Evolutionary conservation across 2,329 filamentous ascomycete species (phyloP).

Genomic region (Fusarium liriodendri): DNA sequence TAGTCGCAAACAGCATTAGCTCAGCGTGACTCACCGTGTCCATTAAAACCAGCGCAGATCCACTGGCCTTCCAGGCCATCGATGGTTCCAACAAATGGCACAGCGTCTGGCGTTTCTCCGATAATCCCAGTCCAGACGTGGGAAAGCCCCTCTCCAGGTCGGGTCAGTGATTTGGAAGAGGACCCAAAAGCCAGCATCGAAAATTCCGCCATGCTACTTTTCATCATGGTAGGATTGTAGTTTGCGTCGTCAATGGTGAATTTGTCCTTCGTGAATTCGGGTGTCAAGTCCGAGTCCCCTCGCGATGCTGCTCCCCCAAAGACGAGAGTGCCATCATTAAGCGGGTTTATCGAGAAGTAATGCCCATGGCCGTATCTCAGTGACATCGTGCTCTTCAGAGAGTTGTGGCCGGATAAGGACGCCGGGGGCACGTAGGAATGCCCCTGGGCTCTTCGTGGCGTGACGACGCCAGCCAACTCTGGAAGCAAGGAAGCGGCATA

Average conservation of each 20-base stretch:
- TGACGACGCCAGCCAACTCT: neutral
- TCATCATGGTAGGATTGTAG: neutral
- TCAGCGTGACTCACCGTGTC: neutral
- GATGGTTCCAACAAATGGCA: constrained; percentile 58
- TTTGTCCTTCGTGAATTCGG: neutral
- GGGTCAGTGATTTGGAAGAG: neutral
- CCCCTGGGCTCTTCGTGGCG: neutral
- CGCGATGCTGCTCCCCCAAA: neutral
- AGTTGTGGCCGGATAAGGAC: constrained; percentile 48
- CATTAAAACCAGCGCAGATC: constrained; percentile 61
- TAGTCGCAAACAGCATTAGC: neutral
- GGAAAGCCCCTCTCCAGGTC: constrained; percentile 57
- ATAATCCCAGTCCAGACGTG: constrained; percentile 61
- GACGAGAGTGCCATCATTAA: neutral
- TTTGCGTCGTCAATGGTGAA: neutral
- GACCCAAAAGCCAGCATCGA: neutral
- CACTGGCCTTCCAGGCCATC: constrained; percentile 56
- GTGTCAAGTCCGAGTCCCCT: neutral
- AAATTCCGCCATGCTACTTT: neutral
- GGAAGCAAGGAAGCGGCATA: constrained; percentile 8
- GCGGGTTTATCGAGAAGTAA: constrained; percentile 62
- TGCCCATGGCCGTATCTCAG: constrained; percentile 58
- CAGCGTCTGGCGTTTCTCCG: constrained; percentile 58
- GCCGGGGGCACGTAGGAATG: constrained; percentile 49
- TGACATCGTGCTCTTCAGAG: constrained; percentile 55